Evolutionary conservation across 768 basidiomycete genomes (phyloP), one percentile per base, ranked within the genome.

Genomic region (Lactarius akahatsu): DNA sequence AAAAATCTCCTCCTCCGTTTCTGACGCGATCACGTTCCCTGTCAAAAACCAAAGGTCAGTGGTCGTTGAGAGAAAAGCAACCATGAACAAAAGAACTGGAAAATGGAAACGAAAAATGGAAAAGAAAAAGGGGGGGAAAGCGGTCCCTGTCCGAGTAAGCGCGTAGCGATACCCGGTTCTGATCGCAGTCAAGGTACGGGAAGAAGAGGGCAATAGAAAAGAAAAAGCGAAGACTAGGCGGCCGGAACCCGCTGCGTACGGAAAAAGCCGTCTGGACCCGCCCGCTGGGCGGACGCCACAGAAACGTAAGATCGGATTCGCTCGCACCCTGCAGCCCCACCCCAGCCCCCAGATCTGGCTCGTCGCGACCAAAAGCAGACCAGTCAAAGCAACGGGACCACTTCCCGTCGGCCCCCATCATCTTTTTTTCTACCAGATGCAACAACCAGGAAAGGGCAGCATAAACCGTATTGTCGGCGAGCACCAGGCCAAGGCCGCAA

Each of bases 1-100:
- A 71, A 97, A 94, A 41, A 98, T 96, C 69, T 94, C 91, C 72
- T 88, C 80, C 76, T 97, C 95, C 0, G 90, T 94, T 73, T 89
- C 86, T 0, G 91, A 91, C 3, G 92, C 93, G 23, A 96, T 75
- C 8, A 94, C 73, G 7, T 76, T 79, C 20, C 90, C 92, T 91
- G 66, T 36, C 50, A 62, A 43, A 52, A 61, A 16, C 20, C 18
- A 11, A 40, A 67, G 58, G 61, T 23, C 40, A 15, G 52, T 20
- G 34, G 26, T 55, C 40, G 34, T 36, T 8, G 7, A 61, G n/a
- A 15, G 36, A 38, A 38, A 26, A 58, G 28, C 18, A 28, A 56
- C 2, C 13, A 3, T 18, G 30, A 57, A 57, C 23, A 41, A 1
- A 43, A 57, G 8, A 60, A 52, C 47, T 11, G 28, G 9, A 57